Evolutionary conservation across 257 asterid genomes (phyloP), one percentile per base, ranked within the genome.

Genomic region (Ehretia macrophylla): DNA sequence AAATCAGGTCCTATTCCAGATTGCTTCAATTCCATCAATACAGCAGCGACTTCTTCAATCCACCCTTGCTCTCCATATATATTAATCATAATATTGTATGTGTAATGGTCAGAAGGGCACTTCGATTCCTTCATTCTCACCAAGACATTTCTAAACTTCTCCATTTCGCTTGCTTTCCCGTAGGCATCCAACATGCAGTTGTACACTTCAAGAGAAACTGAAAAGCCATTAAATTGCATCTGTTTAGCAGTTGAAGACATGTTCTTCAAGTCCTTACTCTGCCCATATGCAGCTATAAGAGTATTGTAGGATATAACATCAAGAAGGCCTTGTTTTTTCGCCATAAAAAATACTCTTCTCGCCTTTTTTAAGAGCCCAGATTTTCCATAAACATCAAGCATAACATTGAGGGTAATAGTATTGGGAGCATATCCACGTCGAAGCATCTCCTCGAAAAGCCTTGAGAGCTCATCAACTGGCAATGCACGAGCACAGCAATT

Each of bases 101-200:
- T 91, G 63, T 85, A 85, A 6, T 51, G 62, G 53, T 85, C 95
- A 23, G 83, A 84, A 51, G 60, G 66, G 81, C 83, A 80, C 54
- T 78, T 72, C 4, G 90, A 82, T 56, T 59, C 85, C 84, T 82
- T 91, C 95, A 91, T 79, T 75, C 80, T 82, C 81, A 76, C 76
- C 77, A 90, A 65, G 17, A 87, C 83, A 58, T 71, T 66, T 74
- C 79, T 79, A 47, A 91, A 85, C 69, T 91, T 91, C 56, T 88
- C 96, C 95, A 91, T 83, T 53, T 91, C 92, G 10, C 92, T 95
- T 75, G 84, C 81, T 75, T 91, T 91, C 46, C 98, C 96, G 18
- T 88, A 91, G n/a, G 76, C 98, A 68, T 91, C 98, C 66, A 88
- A 55, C 98, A 91, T 85, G 73, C 81, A 83, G 65, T 85, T 91